Percentiles rank a stretch among this genome's conserved stretches.
phyloP scores from a whole-genome alignment of 805 yeast genomes.

The Candida boidinii region DNA sequence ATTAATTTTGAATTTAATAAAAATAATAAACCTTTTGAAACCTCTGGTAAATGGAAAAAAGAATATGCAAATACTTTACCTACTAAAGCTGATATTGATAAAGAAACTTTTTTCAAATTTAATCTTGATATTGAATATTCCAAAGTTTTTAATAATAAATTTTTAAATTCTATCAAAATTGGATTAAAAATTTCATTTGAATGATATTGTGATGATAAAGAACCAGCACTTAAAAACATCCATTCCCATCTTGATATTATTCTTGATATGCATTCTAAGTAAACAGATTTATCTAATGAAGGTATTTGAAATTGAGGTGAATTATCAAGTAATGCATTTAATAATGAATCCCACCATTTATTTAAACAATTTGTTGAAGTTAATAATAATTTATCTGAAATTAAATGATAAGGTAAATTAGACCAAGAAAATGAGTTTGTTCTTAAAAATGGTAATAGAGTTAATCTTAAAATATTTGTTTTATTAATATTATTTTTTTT shows the following conservation, averaged over 20 bases:
- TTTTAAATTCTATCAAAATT: slow-evolving; percentile 19
- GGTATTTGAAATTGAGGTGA: slow-evolving; percentile 27
- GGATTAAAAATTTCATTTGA: too few species aligned
- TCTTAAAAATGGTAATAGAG: slow-evolving; percentile 37
- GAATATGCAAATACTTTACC: slow-evolving; percentile 67
- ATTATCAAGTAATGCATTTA: slow-evolving; percentile 22
- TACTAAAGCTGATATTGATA: slow-evolving; percentile 54
- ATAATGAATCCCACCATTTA: slow-evolving; percentile 48
- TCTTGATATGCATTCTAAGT: slow-evolving; percentile 45
- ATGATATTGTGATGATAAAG: background rate
- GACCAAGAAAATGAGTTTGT: slow-evolving; percentile 8
- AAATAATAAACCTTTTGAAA: slow-evolving; percentile 50
- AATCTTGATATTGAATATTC: slow-evolving; percentile 42
- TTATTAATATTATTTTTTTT: slow-evolving; percentile 29
- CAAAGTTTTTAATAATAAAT: slow-evolving; percentile 41
- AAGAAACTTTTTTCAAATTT: slow-evolving; percentile 39
- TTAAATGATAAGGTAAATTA: slow-evolving; percentile 4
- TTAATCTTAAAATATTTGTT: slow-evolving; percentile 38
- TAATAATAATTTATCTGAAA: slow-evolving; percentile 4
- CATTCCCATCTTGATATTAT: slow-evolving; percentile 41
- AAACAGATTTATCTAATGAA: slow-evolving; percentile 41
- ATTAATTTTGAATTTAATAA: slow-evolving; percentile 45
- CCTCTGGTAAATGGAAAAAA: slow-evolving; percentile 44
- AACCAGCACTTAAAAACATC: slow-evolving; percentile 19
- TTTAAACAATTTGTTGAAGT: slow-evolving; percentile 16